These are phyloP conservation scores for Fusarium sp. DNA, from an alignment of 2,329 filamentous ascomycete species.

Conservation along the genomic window DNA sequence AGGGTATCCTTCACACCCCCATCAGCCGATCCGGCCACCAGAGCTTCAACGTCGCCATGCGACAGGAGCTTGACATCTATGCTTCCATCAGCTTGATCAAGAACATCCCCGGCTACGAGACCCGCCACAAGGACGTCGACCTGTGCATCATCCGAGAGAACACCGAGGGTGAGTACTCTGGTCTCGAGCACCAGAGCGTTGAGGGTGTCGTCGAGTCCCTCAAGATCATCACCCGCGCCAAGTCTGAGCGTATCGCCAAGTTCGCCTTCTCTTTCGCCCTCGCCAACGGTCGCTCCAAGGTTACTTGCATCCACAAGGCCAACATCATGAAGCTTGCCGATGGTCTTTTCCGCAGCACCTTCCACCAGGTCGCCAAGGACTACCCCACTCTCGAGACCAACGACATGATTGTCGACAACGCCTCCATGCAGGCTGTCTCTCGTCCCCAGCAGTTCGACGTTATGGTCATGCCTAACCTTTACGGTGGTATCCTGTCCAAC, in stretches of 20 bases:
- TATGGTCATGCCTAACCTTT: conserved; percentile 99
- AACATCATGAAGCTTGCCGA: conserved; percentile 99
- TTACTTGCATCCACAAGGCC: conserved; percentile 99
- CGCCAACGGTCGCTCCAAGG: conserved; percentile 99
- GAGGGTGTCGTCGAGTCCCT: conserved; percentile 96
- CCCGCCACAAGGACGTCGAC: conserved; percentile 96
- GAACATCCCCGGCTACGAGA: conserved; percentile 99
- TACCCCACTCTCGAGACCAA: conserved; percentile 96
- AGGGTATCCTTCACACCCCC: conserved; percentile 98
- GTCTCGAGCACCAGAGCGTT: conserved; percentile 98
- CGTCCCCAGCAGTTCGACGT: conserved; percentile 98
- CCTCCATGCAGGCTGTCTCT: conserved; percentile 98
- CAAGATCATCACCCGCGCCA: conserved; percentile 99
- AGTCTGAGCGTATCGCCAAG: conserved; percentile 99
- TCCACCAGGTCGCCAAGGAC: conserved; percentile 92
- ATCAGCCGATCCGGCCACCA: conserved; percentile 97
- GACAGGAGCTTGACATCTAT: conserved; percentile 99
- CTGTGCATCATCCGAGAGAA: conserved; percentile 99
- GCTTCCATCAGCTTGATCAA: conserved; percentile 98
- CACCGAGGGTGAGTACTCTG: conserved; percentile 99
- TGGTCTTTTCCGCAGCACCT: conserved; percentile 97
- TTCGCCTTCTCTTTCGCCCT: conserved; percentile 98
- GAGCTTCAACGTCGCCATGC: conserved; percentile 99
- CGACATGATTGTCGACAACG: conserved; percentile 99
- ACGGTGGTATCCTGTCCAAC: conserved; percentile 99